Conservation (phyloP, 2,329 filamentous ascomycete genomes). For the Aureobasidium leucospermi region DNA sequence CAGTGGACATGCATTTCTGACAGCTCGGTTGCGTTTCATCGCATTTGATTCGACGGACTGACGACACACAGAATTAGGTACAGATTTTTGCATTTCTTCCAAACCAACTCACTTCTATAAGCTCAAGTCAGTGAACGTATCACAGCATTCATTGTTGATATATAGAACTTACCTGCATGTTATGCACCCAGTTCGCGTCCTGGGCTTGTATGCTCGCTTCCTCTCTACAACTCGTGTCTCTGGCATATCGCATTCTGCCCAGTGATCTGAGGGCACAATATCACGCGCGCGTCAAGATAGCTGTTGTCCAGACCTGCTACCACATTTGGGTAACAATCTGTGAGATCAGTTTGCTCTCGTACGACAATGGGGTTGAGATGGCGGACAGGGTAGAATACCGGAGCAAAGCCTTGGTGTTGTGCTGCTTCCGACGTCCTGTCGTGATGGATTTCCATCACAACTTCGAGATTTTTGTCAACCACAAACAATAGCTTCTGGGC, state of each 20-base stretch:
- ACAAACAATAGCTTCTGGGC: too few species aligned
- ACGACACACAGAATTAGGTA: neutral
- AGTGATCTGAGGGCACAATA: too few species aligned
- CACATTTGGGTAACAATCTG: too few species aligned
- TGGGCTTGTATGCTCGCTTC: neutral
- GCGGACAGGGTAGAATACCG: too few species aligned
- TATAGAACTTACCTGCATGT: neutral
- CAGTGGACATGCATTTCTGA: constrained; percentile 47
- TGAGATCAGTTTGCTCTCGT: too few species aligned
- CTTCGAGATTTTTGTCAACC: too few species aligned
- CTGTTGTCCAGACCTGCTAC: too few species aligned
- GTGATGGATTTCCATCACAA: too few species aligned
- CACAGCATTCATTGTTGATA: neutral
- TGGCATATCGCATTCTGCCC: neutral
- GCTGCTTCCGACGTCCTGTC: too few species aligned
- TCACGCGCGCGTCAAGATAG: too few species aligned
- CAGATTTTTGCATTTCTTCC: neutral
- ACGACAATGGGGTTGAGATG: too few species aligned
- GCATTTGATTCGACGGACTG: constrained; percentile 49
- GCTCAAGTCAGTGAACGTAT: neutral
- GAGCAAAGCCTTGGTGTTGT: too few species aligned
- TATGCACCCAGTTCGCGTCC: neutral
- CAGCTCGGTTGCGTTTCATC: constrained; percentile 50
- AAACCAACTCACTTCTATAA: neutral
- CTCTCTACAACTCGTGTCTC: neutral